A percentile compares a stretch with the other conserved stretches of the same genome.
Evolutionary conservation across 1,139 yeast species (phyloP).

Genomic region (Zygoascus sp.): DNA sequence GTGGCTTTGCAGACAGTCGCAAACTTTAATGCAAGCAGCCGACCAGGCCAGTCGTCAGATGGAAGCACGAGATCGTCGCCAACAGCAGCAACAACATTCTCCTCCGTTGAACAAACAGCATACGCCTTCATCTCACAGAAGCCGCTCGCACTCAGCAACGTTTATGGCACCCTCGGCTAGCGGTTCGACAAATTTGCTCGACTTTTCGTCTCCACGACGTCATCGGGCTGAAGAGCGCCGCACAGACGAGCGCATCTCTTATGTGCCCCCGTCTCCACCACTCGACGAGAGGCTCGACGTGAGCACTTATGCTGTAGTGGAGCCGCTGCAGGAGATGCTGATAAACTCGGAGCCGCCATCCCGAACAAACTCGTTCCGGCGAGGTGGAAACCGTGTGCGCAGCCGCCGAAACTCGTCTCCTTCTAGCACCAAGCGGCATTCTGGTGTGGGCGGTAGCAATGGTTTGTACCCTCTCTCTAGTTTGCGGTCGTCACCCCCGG

Average conservation of each 20-base stretch:
- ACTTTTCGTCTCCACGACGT: conserved; percentile 1
- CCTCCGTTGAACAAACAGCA: no score
- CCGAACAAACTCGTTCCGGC: background rate
- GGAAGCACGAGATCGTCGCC: background rate
- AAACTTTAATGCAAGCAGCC: background rate
- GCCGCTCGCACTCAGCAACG: background rate
- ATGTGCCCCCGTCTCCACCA: background rate
- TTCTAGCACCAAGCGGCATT: background rate
- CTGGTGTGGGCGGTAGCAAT: no score
- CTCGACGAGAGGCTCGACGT: conserved; percentile 9
- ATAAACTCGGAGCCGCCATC: background rate
- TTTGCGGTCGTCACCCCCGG: background rate
- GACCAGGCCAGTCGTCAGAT: conserved; percentile 8
- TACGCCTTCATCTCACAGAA: background rate
- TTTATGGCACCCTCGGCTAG: background rate
- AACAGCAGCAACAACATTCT: background rate
- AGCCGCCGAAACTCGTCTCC: background rate
- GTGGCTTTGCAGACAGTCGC: conserved; percentile 7
- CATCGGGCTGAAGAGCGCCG: background rate
- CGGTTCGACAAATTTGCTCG: background rate
- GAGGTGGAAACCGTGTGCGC: background rate
- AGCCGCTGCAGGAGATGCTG: conserved; percentile 1
- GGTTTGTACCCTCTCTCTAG: background rate
- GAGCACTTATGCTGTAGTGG: conserved; percentile 4
- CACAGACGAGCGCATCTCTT: background rate